Base-by-base conservation (phyloP, 208 protist genomes). In the Acanthamoeba quina region DNA sequence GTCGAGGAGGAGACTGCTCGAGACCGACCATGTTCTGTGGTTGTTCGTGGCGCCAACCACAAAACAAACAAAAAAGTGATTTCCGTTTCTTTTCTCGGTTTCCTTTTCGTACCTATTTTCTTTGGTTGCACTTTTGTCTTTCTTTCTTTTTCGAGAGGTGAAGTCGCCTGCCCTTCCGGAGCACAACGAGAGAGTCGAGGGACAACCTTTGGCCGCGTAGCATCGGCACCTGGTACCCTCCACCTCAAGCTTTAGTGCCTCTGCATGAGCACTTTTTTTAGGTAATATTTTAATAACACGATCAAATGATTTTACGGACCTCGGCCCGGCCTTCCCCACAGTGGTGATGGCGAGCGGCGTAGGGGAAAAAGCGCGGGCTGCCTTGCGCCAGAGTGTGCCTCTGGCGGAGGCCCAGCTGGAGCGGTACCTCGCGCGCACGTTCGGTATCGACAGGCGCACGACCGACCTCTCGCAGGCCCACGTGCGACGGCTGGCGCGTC, bases 371-470 rank as follows among this genome's bases (percentile, higher is more conserved):
- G 72, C 72, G 37, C 24, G 72, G 34, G 24, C 72, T 15, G 72
- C 41, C 19, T 26, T 86, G 52, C 72, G 24, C 37, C 72, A 26
- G 37, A 80, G 72, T 26, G 49, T 86, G 29, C 78, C 78, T 13
- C 31, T n/a, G 49, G n/a, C 52, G 29, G 78, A 86, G 78, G 29
- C 41, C 15, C 26, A 24, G 78, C 78, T 86, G 78, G 52, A 41
- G 13, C 78, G 49, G 10, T 62, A 64, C 78, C 78, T 86, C 6
- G 78, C 78, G 26, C 49, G 78, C 49, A 86, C 78, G 29, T 86
- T 86, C 21, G 78, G 78, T n/a, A 62, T 86, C 49, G 78, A 86
- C 41, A 19, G 49, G 7, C 78, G 78, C 76, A 86, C 78, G 29
- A 86, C 47, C 44, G 52, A 62, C 78, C n/a, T 58, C 29, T 6